Evolutionary conservation across 805 yeast genomes (phyloP).

Genomic region (Saccharomycopsis javanensis): DNA sequence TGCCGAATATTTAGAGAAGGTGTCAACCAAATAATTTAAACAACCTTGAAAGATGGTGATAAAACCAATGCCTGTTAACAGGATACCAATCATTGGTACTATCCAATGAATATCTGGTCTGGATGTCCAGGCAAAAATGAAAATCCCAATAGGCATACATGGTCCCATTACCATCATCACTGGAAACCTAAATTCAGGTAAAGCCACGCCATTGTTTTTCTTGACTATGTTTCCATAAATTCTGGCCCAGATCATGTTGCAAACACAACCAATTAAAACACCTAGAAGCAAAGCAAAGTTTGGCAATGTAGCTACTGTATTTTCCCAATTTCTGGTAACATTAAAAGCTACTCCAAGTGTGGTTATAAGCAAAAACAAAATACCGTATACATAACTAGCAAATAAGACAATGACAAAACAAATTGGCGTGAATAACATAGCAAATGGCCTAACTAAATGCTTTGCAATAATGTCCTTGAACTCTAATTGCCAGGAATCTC

Average conservation of each 20-base stretch:
- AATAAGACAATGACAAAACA: conserved; percentile 35
- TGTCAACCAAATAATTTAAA: conserved; percentile 60
- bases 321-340: conserved; percentile 25
- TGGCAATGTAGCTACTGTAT: conserved; percentile 28
- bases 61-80: conserved; percentile 48
- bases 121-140: conserved; percentile 71
- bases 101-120: conserved; percentile 48
- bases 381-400: conserved; percentile 41
- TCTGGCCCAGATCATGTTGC: conserved; percentile 31
- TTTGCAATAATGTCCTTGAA: conserved; percentile 29
- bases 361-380: conserved; percentile 36
- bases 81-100: conserved; percentile 53
- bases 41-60: conserved; percentile 60
- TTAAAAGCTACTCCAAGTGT: conserved; percentile 33
- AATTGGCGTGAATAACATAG: conserved; percentile 37
- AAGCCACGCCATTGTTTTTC: conserved; percentile 41
- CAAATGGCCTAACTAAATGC: conserved; percentile 46
- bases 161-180: conserved; percentile 41
- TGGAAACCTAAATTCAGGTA: conserved; percentile 55
- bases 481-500: conserved; percentile 42
- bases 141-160: conserved; percentile 46
- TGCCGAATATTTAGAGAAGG: conserved; percentile 60
- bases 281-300: conserved; percentile 32
- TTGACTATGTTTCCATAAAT: conserved; percentile 31
- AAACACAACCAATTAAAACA: conserved; percentile 26